Base-by-base conservation (phyloP, 305 asterid genomes). In the Solanum hybrid region DNA sequence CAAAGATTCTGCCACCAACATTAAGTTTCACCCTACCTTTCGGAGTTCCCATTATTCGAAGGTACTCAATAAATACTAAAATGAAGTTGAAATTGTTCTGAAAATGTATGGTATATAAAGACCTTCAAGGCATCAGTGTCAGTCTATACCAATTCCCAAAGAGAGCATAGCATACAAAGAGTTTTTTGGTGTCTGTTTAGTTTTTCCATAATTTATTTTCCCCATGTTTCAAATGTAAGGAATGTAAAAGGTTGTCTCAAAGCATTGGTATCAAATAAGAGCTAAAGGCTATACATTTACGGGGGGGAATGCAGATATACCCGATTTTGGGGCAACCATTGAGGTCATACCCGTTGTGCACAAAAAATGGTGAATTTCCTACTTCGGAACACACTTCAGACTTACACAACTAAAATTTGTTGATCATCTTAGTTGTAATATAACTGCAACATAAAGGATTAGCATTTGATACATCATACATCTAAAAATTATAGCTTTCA, bases 1-100 rank as follows among this genome's bases (percentile, higher is more conserved):
- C 98, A 79, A 96, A 95, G 88, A 92, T 89, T 91, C 91, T 91
- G 31, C 98, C 98, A 51, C 98, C 96, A 73, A 96, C 99, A 56
- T 93, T 95, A 86, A 96, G 91, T 86, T 92, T 94, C 86, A 95
- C 95, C 87, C 91, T 90, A 38, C 93, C 99, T 66, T 94, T 96
- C 88, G 94, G 98, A 89, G 93, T 90, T 82, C 95, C 98, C 98
- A 96, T 96, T 22, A 20, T 60, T 60, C 0, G 0, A 60, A 60
- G 0, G 0, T 60, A 60, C 71, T 1, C 71, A 60, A 60, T 6
- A 60, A 60, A 6, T 75, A 7, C 79, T 29, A 32, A 76, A 76
- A 76, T 31, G 40, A 17, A 76, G 0, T 76, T 32, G 7, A 76
- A 16, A 8, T 76, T 76, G 7, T 76, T 2, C 13, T 32, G 2